Evolutionary conservation across 345 rosid genomes (phyloP), one percentile per base, ranked within the genome.

Genomic region (Populus simonii): DNA sequence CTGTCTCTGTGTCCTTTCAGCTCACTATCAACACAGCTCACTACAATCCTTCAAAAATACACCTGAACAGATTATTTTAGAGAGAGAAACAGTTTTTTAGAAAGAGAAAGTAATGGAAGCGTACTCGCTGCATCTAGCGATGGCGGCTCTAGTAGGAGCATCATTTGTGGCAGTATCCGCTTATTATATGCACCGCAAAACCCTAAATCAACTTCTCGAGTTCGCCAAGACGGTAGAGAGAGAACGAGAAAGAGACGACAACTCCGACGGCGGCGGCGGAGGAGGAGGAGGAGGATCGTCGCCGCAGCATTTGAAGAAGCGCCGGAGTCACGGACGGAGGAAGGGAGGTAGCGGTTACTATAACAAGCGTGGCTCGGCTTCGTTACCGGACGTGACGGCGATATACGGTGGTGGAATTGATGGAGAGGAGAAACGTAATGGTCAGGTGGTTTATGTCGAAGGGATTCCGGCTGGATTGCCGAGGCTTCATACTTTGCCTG

Each of bases 121-220:
- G 8, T 87, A 90, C 80, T 55, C 94, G 70, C 69, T 89, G 72
- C 97, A 94, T 79, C 88, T 96, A 22, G 98, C 98, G 81, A 89
- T 94, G 85, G 98, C 99, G 88, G 98, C 99, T 79, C 90, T 96
- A 31, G 89, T 96, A 1, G 98, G 99, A 83, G 98, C 98, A 55
- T 96, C 99, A 43, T 78, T 94, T 38, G 97, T 94, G 36, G 98
- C 97, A 1, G 97, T 94, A 10, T 96, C 98, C 38, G 97, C 97
- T 3, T 91, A 91, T 73, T 91, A 85, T 79, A 91, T 92, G 98
- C 98, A 96, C 83, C 86, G 96, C 70, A 96, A 94, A 89, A 95
- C 98, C 74, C 91, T 96, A 41, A 89, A 80, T 78, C 97, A 92
- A 87, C 80, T 96, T 38, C 93, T 96, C 45, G 99, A 96, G 87